Evolutionary conservation across 192 early-diverging fungal genomes (phyloP).

Genomic region (Coemansia sp.): DNA sequence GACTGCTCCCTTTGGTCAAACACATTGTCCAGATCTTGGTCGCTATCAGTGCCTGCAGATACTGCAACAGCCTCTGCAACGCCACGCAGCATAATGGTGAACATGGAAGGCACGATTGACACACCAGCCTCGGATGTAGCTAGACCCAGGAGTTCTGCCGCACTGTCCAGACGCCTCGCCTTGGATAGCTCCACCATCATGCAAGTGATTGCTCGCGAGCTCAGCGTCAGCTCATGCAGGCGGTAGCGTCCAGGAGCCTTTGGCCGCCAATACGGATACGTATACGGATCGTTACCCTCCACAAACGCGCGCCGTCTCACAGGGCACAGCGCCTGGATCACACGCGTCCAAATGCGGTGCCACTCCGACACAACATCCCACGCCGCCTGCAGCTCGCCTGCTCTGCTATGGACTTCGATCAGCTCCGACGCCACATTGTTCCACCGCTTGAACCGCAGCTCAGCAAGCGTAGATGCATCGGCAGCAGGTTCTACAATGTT

Average conservation of each 20-base stretch:
- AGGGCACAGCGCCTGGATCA: slow-evolving; percentile 33
- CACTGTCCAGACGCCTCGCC: slow-evolving; percentile 6
- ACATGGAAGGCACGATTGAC: slow-evolving; percentile 21
- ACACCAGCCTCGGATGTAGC: slow-evolving; percentile 39
- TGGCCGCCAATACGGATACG: slow-evolving; percentile 39
- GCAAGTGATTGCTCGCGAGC: slow-evolving; percentile 14
- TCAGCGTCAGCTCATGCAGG: slow-evolving; percentile 46
- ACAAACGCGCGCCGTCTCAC: slow-evolving; percentile 23
- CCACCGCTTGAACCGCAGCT: slow-evolving; percentile 51
- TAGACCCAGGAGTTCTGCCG: slow-evolving; percentile 27
- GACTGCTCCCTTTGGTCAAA: background rate
- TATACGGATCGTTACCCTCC: slow-evolving; percentile 12
- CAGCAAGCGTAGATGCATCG: slow-evolving; percentile 4
- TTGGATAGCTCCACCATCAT: slow-evolving; percentile 17
- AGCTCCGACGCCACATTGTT: slow-evolving; percentile 43
- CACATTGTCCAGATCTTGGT: background rate
- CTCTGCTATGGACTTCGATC: slow-evolving; percentile 6
- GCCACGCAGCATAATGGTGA: slow-evolving; percentile 32
- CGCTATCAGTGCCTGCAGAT: background rate
- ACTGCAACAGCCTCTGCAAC: slow-evolving; percentile 1
- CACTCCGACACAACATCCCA: slow-evolving; percentile 31
- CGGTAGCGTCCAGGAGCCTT: slow-evolving; percentile 27
- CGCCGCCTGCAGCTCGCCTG: slow-evolving; percentile 8
- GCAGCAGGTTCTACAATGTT: background rate
- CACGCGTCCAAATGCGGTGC: slow-evolving; percentile 31